Conservation (phyloP, 352 stramenopile species). For the Thraustotheca clavata region DNA sequence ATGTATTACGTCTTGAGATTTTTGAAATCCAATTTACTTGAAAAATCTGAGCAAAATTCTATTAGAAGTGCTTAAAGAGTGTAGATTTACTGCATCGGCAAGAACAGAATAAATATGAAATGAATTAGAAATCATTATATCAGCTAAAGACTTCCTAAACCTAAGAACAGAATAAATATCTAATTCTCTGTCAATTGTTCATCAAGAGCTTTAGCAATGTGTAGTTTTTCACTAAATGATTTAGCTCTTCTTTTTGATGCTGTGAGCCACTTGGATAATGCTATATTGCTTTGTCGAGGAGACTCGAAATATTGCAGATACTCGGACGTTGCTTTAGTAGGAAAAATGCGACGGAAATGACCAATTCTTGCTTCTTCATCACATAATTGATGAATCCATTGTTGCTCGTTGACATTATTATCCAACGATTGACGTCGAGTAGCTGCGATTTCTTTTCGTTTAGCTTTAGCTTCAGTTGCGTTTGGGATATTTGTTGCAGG, state of each 20-base stretch:
- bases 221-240: too few species aligned
- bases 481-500: neutral
- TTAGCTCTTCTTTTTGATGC: too few species aligned
- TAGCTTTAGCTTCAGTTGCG: neutral
- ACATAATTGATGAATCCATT: slow-evolving; percentile 31
- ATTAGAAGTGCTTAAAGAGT: too few species aligned
- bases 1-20: neutral
- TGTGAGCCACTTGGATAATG: slow-evolving; percentile 26
- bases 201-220: too few species aligned
- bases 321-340: slow-evolving; percentile 41
- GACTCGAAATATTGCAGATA: slow-evolving; percentile 53
- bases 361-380: slow-evolving; percentile 50
- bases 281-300: slow-evolving; percentile 39
- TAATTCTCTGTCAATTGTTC: too few species aligned
- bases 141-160: too few species aligned
- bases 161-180: too few species aligned
- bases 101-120: too few species aligned
- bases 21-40: slow-evolving; percentile 1
- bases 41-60: too few species aligned
- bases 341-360: slow-evolving; percentile 72
- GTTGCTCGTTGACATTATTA: neutral
- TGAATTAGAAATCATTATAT: too few species aligned
- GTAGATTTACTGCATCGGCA: too few species aligned
- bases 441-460: neutral
- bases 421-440: neutral